phyloP scores from a whole-genome alignment of 139 green algal genomes.

The Pedinophyceae sp. region DNA sequence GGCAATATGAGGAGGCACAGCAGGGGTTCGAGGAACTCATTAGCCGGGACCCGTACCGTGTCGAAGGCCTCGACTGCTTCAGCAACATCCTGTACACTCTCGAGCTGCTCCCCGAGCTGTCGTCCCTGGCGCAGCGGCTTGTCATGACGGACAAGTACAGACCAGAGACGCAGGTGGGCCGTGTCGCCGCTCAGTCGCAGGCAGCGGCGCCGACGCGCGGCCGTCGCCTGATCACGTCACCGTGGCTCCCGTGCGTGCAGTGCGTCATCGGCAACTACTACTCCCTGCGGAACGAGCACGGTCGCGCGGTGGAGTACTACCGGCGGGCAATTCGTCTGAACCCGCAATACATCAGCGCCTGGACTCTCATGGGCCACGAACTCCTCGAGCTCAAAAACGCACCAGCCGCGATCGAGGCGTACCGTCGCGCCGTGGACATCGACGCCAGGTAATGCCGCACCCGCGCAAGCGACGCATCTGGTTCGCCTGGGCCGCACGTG shows the following conservation, averaged over 20 bases:
- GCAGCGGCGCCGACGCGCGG: too few relatives aligned
- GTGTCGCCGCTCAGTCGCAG: too few relatives aligned
- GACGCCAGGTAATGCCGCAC: too few relatives aligned
- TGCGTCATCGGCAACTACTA: slow-evolving; percentile 97
- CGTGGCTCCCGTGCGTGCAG: too few relatives aligned
- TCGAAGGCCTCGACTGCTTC: slow-evolving; percentile 87
- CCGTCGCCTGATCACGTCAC: too few relatives aligned
- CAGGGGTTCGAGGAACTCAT: slow-evolving; percentile 74
- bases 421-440: slow-evolving; percentile 58
- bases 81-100: slow-evolving; percentile 93
- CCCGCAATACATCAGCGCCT: slow-evolving; percentile 70
- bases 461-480: too few relatives aligned
- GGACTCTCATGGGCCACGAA: slow-evolving; percentile 97
- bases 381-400: slow-evolving; percentile 96
- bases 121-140: slow-evolving; percentile 62
- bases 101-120: slow-evolving; percentile 54
- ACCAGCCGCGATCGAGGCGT: slow-evolving; percentile 56
- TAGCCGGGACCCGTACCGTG: slow-evolving; percentile 50
- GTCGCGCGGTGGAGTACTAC: slow-evolving; percentile 83
- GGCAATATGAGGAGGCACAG: slow-evolving; percentile 78
- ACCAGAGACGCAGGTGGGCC: slow-evolving; percentile 76
- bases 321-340: slow-evolving; percentile 74
- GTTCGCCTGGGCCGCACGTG: too few relatives aligned
- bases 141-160: slow-evolving; percentile 70
- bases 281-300: slow-evolving; percentile 46